Evolutionary conservation across 108 stramenopile genomes (phyloP), one percentile per base, ranked within the genome.

Genomic region (Conticribra guillardii): DNA sequence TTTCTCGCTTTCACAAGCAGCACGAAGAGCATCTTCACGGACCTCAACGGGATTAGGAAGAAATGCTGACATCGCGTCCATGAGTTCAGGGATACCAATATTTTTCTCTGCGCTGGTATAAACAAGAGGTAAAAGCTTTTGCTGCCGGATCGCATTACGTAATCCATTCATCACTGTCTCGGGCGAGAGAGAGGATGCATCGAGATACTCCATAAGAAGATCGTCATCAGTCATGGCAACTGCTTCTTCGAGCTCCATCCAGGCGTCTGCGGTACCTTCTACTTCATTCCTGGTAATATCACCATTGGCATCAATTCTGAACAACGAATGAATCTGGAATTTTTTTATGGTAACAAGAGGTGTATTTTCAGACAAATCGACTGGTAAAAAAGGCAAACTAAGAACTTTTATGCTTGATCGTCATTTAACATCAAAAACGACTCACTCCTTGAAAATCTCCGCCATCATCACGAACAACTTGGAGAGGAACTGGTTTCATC

Each of bases 211-310:
- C 15, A 59, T 62, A 23, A 76, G 65, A n/a, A 76, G 54, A 0
- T 69, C 67, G 48, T 76, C 74, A 61, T 76, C 73, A 28, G 73
- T 74, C 54, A 64, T 64, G 0, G 73, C 62, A 17, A 74, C 73
- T 24, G 73, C 57, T 17, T 74, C 74, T 61, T 68, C 74, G 17
- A 76, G 59, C 15, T 49, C 23, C 14, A 47, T 48, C 74, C 74
- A 76, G 24, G 67, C 74, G 2, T 76, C 59, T 27, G 60, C 74
- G 19, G 66, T 44, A 5, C 46, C 61, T 22, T 46, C 66, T 28
- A 44, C 57, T 26, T 63, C 30, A 23, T 67, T 60, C 31, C 33
- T 67, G 0, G 24, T 3, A 41, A 68, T 29, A 19, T 60, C 41
- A 0, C 65, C 66, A 8, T 68, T 53, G 47, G 50, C 4, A 22